Evolutionary conservation across 805 yeast species (phyloP).

Genomic region (Wickerhamomyces bisporus): DNA sequence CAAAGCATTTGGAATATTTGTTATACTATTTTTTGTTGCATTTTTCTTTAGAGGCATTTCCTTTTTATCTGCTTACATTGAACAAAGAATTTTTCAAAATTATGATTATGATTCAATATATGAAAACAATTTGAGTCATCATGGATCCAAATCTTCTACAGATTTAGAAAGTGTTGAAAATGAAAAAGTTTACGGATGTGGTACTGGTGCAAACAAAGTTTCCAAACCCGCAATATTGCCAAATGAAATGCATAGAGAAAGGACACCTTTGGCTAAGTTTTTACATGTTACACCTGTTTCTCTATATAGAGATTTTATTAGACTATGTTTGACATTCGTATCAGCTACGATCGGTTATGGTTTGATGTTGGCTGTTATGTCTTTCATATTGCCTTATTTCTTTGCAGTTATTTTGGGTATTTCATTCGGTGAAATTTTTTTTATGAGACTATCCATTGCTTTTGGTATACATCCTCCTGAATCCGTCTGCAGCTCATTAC

Average conservation of each 20-base stretch:
- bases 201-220: not conserved
- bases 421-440: slow-evolving; percentile 64
- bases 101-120: not conserved
- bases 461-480: slow-evolving; percentile 27
- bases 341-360: slow-evolving; percentile 67
- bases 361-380: slow-evolving; percentile 76
- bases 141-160: not conserved
- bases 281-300: slow-evolving; percentile 31
- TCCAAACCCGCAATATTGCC: not conserved
- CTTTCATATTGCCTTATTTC: slow-evolving; percentile 59
- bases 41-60: slow-evolving; percentile 55
- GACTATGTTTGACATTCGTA: slow-evolving; percentile 51
- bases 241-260: slow-evolving; percentile 4
- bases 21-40: slow-evolving; percentile 52
- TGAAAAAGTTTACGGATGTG: not conserved
- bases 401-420: slow-evolving; percentile 71
- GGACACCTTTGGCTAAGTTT: slow-evolving; percentile 27
- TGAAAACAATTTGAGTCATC: not conserved
- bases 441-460: slow-evolving; percentile 49
- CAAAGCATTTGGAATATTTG: slow-evolving; percentile 70
- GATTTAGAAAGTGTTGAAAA: not conserved
- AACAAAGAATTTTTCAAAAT: slow-evolving; percentile 47
- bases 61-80: slow-evolving; percentile 58
- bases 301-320: slow-evolving; percentile 45
- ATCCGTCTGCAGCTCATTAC: slow-evolving; percentile 24